These are phyloP conservation scores for Mayamaea pseudoterrestris DNA, from an alignment of 108 stramenopile genomes.

Conservation along the genomic window DNA sequence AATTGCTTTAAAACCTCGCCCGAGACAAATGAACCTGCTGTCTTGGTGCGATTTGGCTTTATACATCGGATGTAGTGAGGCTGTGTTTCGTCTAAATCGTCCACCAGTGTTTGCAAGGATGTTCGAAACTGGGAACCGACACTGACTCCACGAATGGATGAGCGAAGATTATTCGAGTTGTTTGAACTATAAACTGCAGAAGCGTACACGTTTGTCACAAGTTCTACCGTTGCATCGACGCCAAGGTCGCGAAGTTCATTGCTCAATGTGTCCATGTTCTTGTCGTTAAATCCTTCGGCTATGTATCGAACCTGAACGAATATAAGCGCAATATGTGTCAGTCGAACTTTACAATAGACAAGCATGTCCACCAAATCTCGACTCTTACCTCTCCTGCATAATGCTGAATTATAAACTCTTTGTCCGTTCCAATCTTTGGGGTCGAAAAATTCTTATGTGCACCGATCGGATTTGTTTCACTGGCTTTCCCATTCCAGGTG, in stretches of 20 bases:
- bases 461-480: no score
- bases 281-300: slow-evolving; percentile 82
- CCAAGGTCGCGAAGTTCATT: slow-evolving; percentile 78
- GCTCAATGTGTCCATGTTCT: slow-evolving; percentile 85
- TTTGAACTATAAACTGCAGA: background rate
- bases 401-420: slow-evolving; percentile 81
- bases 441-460: slow-evolving; percentile 76
- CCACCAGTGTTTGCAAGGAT: slow-evolving; percentile 69
- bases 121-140: slow-evolving; percentile 82
- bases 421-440: slow-evolving; percentile 84
- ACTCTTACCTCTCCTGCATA: slow-evolving; percentile 85
- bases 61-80: no score
- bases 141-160: slow-evolving; percentile 72
- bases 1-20: slow-evolving; percentile 84
- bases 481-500: slow-evolving; percentile 20
- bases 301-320: slow-evolving; percentile 54
- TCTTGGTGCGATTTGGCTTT: slow-evolving; percentile 79
- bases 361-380: background rate
- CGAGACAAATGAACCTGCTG: slow-evolving; percentile 49
- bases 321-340: background rate
- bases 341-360: background rate
- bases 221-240: slow-evolving; percentile 27
- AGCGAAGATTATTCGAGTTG: slow-evolving; percentile 25
- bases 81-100: slow-evolving; percentile 69
- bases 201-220: slow-evolving; percentile 41